These are phyloP conservation scores for Alternaria sp. DNA, from an alignment of 2,329 filamentous ascomycete species.

Conservation along the genomic window DNA sequence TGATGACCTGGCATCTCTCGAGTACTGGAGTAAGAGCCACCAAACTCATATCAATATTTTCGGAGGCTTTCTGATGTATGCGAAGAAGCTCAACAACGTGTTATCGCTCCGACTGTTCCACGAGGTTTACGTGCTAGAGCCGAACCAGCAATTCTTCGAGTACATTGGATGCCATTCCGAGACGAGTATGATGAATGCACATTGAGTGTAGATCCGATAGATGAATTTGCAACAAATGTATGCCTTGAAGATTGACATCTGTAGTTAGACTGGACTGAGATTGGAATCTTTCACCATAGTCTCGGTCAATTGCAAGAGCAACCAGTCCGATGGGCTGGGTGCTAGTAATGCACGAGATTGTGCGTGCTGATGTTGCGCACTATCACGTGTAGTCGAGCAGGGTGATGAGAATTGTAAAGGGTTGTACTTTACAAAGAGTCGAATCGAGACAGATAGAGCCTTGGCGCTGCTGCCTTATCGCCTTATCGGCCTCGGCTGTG, in stretches of 20 bases:
- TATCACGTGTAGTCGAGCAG: neutral
- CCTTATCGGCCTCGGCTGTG: slow-evolving; percentile 26
- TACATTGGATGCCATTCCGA: slow-evolving; percentile 54
- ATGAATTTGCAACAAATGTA: neutral
- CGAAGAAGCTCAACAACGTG: slow-evolving; percentile 49
- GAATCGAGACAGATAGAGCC: neutral
- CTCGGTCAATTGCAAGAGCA: neutral
- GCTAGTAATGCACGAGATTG: neutral
- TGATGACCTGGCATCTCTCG: slow-evolving; percentile 53
- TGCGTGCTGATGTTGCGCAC: neutral
- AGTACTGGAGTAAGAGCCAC: slow-evolving; percentile 54
- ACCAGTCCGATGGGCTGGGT: neutral
- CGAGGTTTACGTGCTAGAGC: slow-evolving; percentile 53
- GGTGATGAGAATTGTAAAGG: neutral
- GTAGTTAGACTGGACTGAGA: neutral
- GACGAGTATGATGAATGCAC: slow-evolving; percentile 45
- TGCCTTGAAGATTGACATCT: neutral
- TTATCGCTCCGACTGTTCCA: slow-evolving; percentile 53
- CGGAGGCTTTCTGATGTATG: slow-evolving; percentile 53
- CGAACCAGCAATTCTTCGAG: slow-evolving; percentile 55
- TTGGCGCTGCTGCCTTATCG: slow-evolving; percentile 28
- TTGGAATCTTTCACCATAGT: neutral
- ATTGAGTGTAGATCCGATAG: neutral
- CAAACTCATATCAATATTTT: slow-evolving; percentile 55
- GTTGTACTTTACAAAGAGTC: neutral